Evolutionary conservation across 75 land plant species (phyloP).

Genomic region (Pinus tabuliformis): DNA sequence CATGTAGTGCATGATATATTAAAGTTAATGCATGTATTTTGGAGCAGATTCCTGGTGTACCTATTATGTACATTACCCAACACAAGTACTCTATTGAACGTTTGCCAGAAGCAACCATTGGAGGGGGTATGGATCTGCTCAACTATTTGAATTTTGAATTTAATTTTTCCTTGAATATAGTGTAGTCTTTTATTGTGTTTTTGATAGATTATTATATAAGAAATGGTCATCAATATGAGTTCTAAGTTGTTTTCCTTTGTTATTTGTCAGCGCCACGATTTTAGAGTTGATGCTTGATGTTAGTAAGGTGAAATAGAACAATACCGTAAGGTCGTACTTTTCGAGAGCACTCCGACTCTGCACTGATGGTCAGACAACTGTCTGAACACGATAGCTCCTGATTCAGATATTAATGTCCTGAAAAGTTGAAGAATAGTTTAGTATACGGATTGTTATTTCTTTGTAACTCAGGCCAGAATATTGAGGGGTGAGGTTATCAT

Average conservation of each 20-base stretch:
- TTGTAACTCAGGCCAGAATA: background rate
- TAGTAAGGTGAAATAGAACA: background rate
- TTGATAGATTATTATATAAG: background rate
- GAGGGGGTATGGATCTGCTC: slow-evolving; percentile 67
- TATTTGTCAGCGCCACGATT: slow-evolving; percentile 8
- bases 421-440: background rate
- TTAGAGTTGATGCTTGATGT: background rate
- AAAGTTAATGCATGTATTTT: background rate
- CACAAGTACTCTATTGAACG: slow-evolving; percentile 94
- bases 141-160: background rate
- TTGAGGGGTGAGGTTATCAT: background rate
- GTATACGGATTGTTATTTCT: background rate
- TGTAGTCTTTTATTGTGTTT: background rate
- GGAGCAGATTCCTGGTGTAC: slow-evolving; percentile 82
- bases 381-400: background rate
- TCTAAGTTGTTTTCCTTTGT: background rate
- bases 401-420: background rate
- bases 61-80: slow-evolving; percentile 92
- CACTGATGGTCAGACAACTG: background rate
- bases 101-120: slow-evolving; percentile 97
- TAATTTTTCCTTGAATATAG: background rate
- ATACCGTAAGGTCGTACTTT: background rate
- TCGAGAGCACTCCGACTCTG: background rate
- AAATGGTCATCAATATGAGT: background rate
- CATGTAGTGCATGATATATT: background rate